Conservation (phyloP, 2,329 filamentous ascomycete species). For the Curvularia hawaiiensis region DNA sequence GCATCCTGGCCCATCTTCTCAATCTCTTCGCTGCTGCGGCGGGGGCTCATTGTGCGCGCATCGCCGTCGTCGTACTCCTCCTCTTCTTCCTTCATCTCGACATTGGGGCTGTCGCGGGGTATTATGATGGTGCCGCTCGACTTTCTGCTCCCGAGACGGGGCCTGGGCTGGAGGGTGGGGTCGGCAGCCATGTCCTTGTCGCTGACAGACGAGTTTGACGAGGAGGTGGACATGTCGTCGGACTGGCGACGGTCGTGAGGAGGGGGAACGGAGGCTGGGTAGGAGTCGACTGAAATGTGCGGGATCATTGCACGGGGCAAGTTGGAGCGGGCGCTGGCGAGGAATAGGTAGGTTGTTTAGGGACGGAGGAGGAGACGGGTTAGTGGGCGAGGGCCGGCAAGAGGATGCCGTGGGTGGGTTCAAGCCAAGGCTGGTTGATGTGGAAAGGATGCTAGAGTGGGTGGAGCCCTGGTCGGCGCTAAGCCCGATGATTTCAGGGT, state of each 20-base stretch:
- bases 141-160: conserved; percentile 73
- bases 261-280: conserved; percentile 32
- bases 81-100: conserved; percentile 74
- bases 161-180: conserved; percentile 60
- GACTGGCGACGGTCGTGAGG: conserved; percentile 30
- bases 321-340: conserved; percentile 23
- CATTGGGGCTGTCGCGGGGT: conserved; percentile 73
- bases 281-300: conserved; percentile 30
- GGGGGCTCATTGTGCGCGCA: conserved; percentile 91
- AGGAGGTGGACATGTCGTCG: conserved; percentile 47
- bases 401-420: conserved; percentile 24
- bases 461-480: conserved; percentile 12
- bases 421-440: conserved; percentile 24
- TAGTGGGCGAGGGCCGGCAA: conserved; percentile 25
- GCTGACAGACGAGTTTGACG: conserved; percentile 53
- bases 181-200: conserved; percentile 49
- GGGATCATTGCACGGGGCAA: conserved; percentile 28
- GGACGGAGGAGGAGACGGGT: conserved; percentile 14
- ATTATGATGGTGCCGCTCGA: conserved; percentile 84
- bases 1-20: conserved; percentile 86
- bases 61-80: conserved; percentile 84
- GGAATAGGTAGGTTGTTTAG: conserved; percentile 16
- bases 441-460: conserved; percentile 31
- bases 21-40: conserved; percentile 87
- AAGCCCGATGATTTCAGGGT: conserved; percentile 16